These are phyloP conservation scores for Cyclanthera cordifolia DNA, from an alignment of 306 rosid species.

Conservation along the genomic window DNA sequence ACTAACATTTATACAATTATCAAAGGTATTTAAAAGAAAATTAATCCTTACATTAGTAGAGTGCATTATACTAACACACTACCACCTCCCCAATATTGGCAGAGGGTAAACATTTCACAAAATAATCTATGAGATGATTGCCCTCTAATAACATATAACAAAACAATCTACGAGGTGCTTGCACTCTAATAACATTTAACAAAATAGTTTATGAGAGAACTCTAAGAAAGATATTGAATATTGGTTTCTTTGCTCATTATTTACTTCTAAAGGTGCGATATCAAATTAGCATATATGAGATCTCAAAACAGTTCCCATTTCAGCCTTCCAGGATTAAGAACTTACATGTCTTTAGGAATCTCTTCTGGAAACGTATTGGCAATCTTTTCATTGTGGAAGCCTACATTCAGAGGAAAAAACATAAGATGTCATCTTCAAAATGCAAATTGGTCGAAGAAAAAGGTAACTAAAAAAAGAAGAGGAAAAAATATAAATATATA, in stretches of 20 bases:
- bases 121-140: neutral
- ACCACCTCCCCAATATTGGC: neutral
- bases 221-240: neutral
- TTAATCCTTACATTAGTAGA: neutral
- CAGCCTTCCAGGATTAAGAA: slow-evolving; percentile 12
- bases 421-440: no score
- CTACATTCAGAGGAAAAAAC: slow-evolving; percentile 17
- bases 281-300: neutral
- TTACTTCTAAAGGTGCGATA: neutral
- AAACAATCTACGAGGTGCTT: neutral
- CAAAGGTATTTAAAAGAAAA: neutral
- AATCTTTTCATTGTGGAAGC: slow-evolving; percentile 26
- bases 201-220: neutral
- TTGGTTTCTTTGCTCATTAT: neutral
- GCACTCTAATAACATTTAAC: neutral
- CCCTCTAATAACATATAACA: neutral
- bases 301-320: slow-evolving; percentile 2
- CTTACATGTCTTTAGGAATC: slow-evolving; percentile 31
- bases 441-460: neutral
- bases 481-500: neutral
- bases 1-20: neutral
- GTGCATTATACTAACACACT: neutral
- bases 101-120: no score
- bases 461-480: neutral
- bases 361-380: slow-evolving; percentile 31